Conservation (phyloP, 768 basidiomycete genomes). For the Auricularia heimuer region DNA sequence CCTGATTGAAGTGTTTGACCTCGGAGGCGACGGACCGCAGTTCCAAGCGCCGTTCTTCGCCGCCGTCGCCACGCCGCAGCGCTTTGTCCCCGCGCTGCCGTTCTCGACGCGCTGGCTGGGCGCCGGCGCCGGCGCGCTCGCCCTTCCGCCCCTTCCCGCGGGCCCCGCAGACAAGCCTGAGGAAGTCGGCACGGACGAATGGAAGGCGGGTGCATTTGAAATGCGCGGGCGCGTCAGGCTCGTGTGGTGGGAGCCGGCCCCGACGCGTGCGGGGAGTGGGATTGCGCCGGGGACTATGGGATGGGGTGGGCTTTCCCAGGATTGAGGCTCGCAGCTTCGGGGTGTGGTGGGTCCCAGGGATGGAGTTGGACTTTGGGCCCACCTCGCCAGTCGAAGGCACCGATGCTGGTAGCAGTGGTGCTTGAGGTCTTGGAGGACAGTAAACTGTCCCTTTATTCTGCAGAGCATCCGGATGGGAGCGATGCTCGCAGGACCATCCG, state of each 20-base stretch:
- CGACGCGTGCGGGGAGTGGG: not conserved
- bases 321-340: not conserved
- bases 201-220: no score
- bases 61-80: not conserved
- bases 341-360: not conserved
- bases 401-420: no score
- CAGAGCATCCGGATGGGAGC: no score
- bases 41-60: not conserved
- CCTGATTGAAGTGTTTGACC: no score
- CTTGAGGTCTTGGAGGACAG: no score
- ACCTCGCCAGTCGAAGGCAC: not conserved
- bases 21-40: no score
- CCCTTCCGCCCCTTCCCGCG: conserved; percentile 5
- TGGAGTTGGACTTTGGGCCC: not conserved
- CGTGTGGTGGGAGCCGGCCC: not conserved
- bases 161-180: no score
- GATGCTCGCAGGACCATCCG: no score
- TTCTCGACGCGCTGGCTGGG: conserved; percentile 3
- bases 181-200: no score
- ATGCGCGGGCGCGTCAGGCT: not conserved
- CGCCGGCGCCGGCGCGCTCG: not conserved
- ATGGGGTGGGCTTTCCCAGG: not conserved
- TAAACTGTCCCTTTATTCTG: no score
- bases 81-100: conserved; percentile 3
- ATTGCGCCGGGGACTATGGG: not conserved